A percentile compares a stretch with the other conserved stretches of the same genome.
Evolutionary conservation across 306 rosid species (phyloP).

Genomic region (Nissolia schottii): DNA sequence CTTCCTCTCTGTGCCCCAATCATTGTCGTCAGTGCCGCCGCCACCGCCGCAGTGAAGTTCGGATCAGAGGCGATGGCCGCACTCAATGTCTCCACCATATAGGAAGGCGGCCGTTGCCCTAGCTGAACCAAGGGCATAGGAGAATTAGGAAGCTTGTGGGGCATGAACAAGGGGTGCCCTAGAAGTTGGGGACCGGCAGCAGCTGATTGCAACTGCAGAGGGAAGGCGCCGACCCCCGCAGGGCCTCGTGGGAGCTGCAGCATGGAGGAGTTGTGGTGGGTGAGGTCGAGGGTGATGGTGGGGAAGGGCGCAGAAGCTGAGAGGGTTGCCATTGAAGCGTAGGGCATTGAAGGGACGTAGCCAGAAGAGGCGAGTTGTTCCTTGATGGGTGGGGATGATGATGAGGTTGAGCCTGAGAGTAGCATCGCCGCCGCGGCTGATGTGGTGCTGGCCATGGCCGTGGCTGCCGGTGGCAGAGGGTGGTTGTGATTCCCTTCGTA

Average conservation of each 20-base stretch:
- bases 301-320: slow-evolving; percentile 54
- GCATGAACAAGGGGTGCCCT: slow-evolving; percentile 32
- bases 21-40: slow-evolving; percentile 48
- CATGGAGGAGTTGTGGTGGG: slow-evolving; percentile 31
- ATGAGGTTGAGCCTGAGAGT: slow-evolving; percentile 36
- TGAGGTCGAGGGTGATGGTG: slow-evolving; percentile 45
- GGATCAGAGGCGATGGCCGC: slow-evolving; percentile 59
- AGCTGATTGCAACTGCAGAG: slow-evolving; percentile 27
- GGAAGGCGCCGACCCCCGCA: slow-evolving; percentile 13
- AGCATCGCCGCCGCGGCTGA: slow-evolving; percentile 56
- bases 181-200: neutral
- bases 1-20: slow-evolving; percentile 21
- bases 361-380: slow-evolving; percentile 29
- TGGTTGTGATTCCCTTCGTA: slow-evolving; percentile 73
- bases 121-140: neutral
- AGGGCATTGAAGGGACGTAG: slow-evolving; percentile 28
- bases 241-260: slow-evolving; percentile 15
- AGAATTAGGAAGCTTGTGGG: slow-evolving; percentile 13
- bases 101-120: slow-evolving; percentile 14
- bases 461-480: slow-evolving; percentile 50
- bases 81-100: slow-evolving; percentile 32
- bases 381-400: slow-evolving; percentile 21
- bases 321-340: slow-evolving; percentile 40
- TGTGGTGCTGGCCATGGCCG: slow-evolving; percentile 46
- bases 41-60: slow-evolving; percentile 48